A percentile compares a stretch with the other conserved stretches of the same genome.
phyloP scores from a whole-genome alignment of 306 rosid species.

The Pachyrhizus erosus region DNA sequence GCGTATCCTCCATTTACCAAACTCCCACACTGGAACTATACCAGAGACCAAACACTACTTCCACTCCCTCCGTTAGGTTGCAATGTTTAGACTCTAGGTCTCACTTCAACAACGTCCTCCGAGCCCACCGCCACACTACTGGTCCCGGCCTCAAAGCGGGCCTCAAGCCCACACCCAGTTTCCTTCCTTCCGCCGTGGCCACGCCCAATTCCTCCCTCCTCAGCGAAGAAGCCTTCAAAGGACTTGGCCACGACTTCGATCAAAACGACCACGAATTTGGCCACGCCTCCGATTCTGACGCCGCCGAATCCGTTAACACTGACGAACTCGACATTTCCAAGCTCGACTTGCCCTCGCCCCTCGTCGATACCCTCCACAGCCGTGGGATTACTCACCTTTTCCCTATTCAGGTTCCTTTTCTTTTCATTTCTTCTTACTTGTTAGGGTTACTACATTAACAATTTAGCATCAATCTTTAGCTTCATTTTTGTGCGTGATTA shows the following conservation, averaged over 20 bases:
- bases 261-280: constrained; percentile 36
- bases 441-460: not conserved
- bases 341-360: constrained; percentile 72
- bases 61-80: constrained; percentile 53
- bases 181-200: constrained; percentile 76
- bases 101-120: constrained; percentile 56
- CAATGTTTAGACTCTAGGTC: constrained; percentile 60
- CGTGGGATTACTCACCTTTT: constrained; percentile 89
- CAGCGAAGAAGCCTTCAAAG: constrained; percentile 90
- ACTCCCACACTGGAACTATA: constrained; percentile 56
- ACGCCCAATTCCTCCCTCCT: constrained; percentile 93
- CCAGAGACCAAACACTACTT: constrained; percentile 43
- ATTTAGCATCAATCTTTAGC: not conserved
- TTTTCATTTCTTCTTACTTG: not conserved
- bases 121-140: constrained; percentile 47
- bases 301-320: constrained; percentile 18
- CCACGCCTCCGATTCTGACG: constrained; percentile 47
- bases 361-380: constrained; percentile 62
- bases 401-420: constrained; percentile 76
- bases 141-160: constrained; percentile 32
- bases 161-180: constrained; percentile 39
- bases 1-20: constrained; percentile 72
- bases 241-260: constrained; percentile 57
- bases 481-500: constrained; percentile 29
- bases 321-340: constrained; percentile 88